Evolutionary conservation across 2,329 filamentous ascomycete species (phyloP), one percentile per base, ranked within the genome.

Genomic region (Ascochyta fabae): DNA sequence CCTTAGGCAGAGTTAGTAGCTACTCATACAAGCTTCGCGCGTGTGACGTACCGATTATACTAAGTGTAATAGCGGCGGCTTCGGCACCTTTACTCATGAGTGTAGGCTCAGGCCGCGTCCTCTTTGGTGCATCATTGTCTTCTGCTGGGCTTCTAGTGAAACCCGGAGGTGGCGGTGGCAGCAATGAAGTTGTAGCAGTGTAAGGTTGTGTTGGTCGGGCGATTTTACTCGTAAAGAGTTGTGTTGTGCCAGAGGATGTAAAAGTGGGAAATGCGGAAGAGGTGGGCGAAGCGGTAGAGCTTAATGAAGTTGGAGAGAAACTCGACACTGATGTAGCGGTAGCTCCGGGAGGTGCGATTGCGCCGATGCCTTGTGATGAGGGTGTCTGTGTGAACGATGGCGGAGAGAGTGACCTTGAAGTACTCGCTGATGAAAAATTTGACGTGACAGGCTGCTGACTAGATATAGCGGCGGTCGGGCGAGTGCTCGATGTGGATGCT

Each of bases 21-120:
- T 60, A 43, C 8, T 16, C 36, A 1, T 31, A n/a, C 12, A 23
- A 16, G 15, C 3, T 15, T 22, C 13, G 15, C 8, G 19, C n/a
- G 6, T 7, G 1, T 26, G 34, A 62, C 57, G 6, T 45, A 73
- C 71, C 70, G n/a, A 74, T 57, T 19, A 74, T 60, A 16, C 67
- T 62, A 4, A 71, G 42, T 4, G 72, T 68, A 13, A 72, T 70
- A n/a, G 71, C 61, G 24, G 71, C 70, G 16, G 66, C 65, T 56
- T 69, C 67, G 9, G 67, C 71, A 23, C 65, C 66, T 39, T 65
- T 69, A 26, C 65, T 66, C 55, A 74, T 68, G 23, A 58, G 53
- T 3, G 60, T 60, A 22, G 46, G 45, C 24, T 61, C 51, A 29
- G 56, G 56, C n/a, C 51, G 16, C 7, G 55, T 52, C 42, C 35